These are phyloP conservation scores for Russula sp. DNA, from an alignment of 768 basidiomycete genomes.

Conservation along the genomic window DNA sequence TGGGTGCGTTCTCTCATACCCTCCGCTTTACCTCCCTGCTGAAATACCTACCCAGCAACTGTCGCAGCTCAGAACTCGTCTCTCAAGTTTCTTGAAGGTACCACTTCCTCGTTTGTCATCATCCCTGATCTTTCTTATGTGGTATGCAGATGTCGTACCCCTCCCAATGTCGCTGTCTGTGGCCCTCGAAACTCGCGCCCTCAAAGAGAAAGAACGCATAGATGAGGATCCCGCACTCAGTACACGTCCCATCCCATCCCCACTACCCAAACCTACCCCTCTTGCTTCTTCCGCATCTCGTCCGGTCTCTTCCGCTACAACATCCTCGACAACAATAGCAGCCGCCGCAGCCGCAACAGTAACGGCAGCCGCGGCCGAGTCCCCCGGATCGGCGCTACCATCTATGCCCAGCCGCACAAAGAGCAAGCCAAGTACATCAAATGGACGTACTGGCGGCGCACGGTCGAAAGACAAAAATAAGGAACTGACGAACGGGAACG, in stretches of 20 bases:
- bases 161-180: conserved; percentile 24
- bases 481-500: conserved; percentile 15
- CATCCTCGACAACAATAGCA: conserved; percentile 17
- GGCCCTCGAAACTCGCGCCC: conserved; percentile 23
- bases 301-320: conserved; percentile 22
- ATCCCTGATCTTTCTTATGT: background rate
- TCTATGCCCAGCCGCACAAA: conserved; percentile 16
- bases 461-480: conserved; percentile 28
- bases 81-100: conserved; percentile 29
- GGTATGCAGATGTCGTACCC: conserved; percentile 25
- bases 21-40: background rate
- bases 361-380: conserved; percentile 2
- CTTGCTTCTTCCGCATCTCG: conserved; percentile 8
- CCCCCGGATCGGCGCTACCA: conserved; percentile 8
- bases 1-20: conserved; percentile 23
- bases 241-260: conserved; percentile 8
- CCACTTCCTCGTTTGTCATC: background rate
- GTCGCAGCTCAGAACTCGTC: conserved; percentile 14
- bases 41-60: conserved; percentile 9
- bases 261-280: conserved; percentile 17
- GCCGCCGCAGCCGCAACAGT: background rate
- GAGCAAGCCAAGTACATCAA: conserved; percentile 20
- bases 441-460: conserved; percentile 19
- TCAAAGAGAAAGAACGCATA: conserved; percentile 28
- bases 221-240: conserved; percentile 30